A percentile compares a stretch with the other conserved stretches of the same genome.
Evolutionary conservation across 495 filamentous ascomycete genomes (phyloP).

Genomic region (Trichoderma reesei): DNA sequence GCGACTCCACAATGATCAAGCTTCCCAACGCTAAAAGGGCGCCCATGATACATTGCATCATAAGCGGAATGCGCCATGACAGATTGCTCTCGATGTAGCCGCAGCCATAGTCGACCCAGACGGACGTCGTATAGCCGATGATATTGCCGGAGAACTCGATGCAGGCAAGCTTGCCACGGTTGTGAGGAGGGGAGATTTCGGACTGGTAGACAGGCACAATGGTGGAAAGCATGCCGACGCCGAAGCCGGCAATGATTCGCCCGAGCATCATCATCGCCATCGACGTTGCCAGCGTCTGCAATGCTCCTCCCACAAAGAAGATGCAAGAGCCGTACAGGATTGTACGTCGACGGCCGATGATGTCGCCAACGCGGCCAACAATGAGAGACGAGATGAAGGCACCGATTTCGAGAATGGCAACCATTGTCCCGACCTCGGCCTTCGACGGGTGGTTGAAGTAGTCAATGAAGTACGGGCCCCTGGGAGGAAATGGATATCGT

Average conservation of each 20-base stretch:
- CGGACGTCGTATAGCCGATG: constrained; percentile 85
- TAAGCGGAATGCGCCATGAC: constrained; percentile 83
- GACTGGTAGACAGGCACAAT: constrained; percentile 98
- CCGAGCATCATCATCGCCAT: constrained; percentile 92
- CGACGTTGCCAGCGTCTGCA: constrained; percentile 71
- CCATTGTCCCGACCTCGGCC: constrained; percentile 87
- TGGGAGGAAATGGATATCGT: constrained; percentile 24
- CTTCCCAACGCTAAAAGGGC: constrained; percentile 73
- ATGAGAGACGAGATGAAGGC: constrained; percentile 82
- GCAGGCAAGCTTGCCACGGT: constrained; percentile 88
- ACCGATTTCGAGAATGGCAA: constrained; percentile 89
- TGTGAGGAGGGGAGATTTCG: constrained; percentile 94
- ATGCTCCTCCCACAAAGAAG: constrained; percentile 80
- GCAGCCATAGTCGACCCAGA: constrained; percentile 98
- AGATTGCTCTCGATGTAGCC: constrained; percentile 76
- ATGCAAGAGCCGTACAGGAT: constrained; percentile 90
- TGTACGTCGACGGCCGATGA: constrained; percentile 80
- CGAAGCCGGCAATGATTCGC: constrained; percentile 83
- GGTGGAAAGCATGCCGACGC: constrained; percentile 88
- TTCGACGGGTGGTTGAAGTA: constrained; percentile 83
- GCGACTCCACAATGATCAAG: constrained; percentile 90
- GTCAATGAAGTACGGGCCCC: constrained; percentile 74
- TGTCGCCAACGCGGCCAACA: constrained; percentile 84
- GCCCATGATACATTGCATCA: constrained; percentile 95
- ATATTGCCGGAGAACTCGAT: constrained; percentile 99